Conservation (phyloP, 495 filamentous ascomycete species). For the Neurospora sublineolata region DNA sequence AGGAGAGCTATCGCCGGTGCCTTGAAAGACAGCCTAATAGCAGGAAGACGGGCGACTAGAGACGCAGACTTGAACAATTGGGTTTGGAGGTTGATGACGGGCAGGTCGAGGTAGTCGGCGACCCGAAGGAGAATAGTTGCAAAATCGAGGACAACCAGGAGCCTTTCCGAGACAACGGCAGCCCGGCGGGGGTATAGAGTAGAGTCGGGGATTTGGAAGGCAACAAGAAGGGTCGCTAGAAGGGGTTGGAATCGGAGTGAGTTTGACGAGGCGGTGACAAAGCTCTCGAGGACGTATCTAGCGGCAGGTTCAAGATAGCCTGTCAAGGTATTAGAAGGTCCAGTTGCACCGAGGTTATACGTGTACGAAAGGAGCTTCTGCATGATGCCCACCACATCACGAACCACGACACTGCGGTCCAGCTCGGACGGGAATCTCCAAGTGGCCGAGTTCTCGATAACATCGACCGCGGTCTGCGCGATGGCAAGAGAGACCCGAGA, state of each 20-base stretch:
- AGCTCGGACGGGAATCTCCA: conserved; percentile 68
- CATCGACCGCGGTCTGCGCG: conserved; percentile 59
- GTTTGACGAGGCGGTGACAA: conserved; percentile 56
- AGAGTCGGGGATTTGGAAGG: conserved; percentile 50
- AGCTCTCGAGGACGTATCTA: conserved; percentile 60
- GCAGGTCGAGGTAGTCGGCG: conserved; percentile 49
- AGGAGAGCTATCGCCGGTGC: conserved; percentile 55
- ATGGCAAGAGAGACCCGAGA: conserved; percentile 60
- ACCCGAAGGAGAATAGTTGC: conserved; percentile 57
- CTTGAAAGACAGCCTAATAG: conserved; percentile 54
- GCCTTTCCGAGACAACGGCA: conserved; percentile 47
- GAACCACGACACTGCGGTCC: conserved; percentile 46
- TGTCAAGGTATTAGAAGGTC: conserved; percentile 47
- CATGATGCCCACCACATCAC: conserved; percentile 53
- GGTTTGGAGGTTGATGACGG: conserved; percentile 55
- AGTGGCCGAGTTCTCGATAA: conserved; percentile 66
- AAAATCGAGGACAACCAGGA: conserved; percentile 52
- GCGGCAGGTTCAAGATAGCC: conserved; percentile 55
- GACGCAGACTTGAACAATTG: conserved; percentile 70
- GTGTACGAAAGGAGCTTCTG: conserved; percentile 56
- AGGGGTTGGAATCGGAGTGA: conserved; percentile 70
- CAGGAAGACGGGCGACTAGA: conserved; percentile 67
- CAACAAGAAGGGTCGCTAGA: conserved; percentile 55
- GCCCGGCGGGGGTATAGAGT: conserved; percentile 51
- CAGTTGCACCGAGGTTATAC: conserved; percentile 57